Percentiles rank a stretch among this genome's conserved stretches.
These are phyloP conservation scores for Nymphaea colorata DNA, from an alignment of 164 flowering plant genomes.

Conservation along the genomic window DNA sequence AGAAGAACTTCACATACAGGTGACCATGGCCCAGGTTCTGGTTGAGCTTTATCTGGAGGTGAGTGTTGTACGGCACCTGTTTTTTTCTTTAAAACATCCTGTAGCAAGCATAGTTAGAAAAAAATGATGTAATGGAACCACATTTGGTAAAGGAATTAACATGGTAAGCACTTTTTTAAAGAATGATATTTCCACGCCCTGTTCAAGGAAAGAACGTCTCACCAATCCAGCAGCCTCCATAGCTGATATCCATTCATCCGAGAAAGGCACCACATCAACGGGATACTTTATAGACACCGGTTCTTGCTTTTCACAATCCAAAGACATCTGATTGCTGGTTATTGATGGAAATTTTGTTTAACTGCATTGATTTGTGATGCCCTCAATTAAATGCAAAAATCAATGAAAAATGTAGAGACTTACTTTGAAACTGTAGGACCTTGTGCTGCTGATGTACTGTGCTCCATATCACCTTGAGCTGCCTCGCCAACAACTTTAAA, in stretches of 20 bases:
- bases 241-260: constrained; percentile 97
- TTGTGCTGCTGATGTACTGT: background rate
- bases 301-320: constrained; percentile 17
- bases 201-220: constrained; percentile 6
- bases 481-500: background rate
- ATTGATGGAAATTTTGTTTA: background rate
- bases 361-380: background rate
- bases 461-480: background rate
- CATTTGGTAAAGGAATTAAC: constrained; percentile 1
- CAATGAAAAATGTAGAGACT: constrained; percentile 5
- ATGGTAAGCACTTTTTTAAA: background rate
- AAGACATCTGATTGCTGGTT: constrained; percentile 24
- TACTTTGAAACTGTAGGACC: constrained; percentile 13
- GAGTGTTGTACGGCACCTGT: constrained; percentile 92
- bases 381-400: background rate
- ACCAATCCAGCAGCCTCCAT: constrained; percentile 98
- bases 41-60: constrained; percentile 63
- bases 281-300: constrained; percentile 23
- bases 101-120: constrained; percentile 7
- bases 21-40: constrained; percentile 93
- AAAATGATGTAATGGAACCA: background rate
- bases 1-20: constrained; percentile 47
- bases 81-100: constrained; percentile 77
- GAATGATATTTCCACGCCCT: background rate
- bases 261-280: constrained; percentile 61